Evolutionary conservation across 805 yeast genomes (phyloP), one percentile per base, ranked within the genome.

Genomic region (Yamadazyma sp.): DNA sequence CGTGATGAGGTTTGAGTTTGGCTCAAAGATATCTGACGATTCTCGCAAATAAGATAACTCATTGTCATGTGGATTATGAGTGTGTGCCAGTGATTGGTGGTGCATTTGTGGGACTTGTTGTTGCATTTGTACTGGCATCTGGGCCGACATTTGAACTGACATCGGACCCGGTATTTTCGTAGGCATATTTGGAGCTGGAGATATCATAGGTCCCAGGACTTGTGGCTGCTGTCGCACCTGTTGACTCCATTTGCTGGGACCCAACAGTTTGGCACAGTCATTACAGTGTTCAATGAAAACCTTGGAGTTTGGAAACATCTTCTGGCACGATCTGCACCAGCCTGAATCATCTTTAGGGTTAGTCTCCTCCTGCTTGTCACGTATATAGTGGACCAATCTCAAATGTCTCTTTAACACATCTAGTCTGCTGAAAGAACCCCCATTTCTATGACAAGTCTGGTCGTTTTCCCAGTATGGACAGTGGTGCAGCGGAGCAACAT

Each of bases 381-480:
- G 77, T 21, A 77, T 78, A 53, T 71, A 80, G 58, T 84, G 93
- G 28, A 84, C 87, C 27, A 84, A 66, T 36, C 76, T 69, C 38
- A 84, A 61, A 57, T 84, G 93, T 30, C 93, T 69, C 47, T 84
- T 84, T 45, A 84, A 63, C 20, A 84, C 90, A 52, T 84, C 93
- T 42, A 82, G 60, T 30, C 93, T 67, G 49, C 78, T 79, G 60
- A 84, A 84, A 0, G 86, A 75, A 11, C 91, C 90, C 14, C 84
- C 86, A 46, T 82, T 82, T 38, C 84, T 69, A 56, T 84, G 93
- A 54, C 90, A 84, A 5, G 84, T 75, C 3, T 82, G 78, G 47
- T 80, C 84, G 17, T 71, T 65, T 38, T 70, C 69, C 84, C 85
- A 82, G 59, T 71, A 84, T 3, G 91, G 91, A 53, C 91, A 84